A percentile compares a stretch with the other conserved stretches of the same genome.
These are phyloP conservation scores for Pseudonitzschia multiseries DNA, from an alignment of 108 stramenopile genomes.

Conservation along the genomic window DNA sequence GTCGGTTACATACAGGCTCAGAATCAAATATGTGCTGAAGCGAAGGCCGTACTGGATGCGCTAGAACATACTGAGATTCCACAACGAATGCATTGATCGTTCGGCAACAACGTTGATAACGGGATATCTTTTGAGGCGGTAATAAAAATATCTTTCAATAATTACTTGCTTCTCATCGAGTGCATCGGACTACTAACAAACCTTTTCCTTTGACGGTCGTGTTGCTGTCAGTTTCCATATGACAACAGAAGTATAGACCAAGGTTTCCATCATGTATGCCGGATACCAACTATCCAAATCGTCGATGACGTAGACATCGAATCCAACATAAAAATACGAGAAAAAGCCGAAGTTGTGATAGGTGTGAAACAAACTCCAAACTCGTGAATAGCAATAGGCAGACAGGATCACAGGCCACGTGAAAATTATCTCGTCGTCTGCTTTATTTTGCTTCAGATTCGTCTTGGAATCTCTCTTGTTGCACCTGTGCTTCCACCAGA, in stretches of 20 bases:
- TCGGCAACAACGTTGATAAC: neutral
- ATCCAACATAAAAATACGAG: constrained; percentile 45
- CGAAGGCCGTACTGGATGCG: neutral
- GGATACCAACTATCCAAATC: constrained; percentile 41
- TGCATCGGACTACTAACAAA: neutral
- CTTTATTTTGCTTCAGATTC: neutral
- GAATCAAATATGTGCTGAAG: neutral
- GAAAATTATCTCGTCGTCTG: constrained; percentile 3
- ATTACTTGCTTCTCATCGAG: too few relatives aligned
- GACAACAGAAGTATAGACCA: constrained; percentile 27
- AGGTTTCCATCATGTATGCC: constrained; percentile 51
- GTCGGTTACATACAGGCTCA: neutral
- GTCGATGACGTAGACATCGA: constrained; percentile 54
- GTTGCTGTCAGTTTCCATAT: constrained; percentile 24
- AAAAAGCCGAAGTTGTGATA: constrained; percentile 40
- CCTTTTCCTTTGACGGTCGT: neutral
- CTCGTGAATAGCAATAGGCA: constrained; percentile 38
- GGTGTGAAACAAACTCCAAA: constrained; percentile 51
- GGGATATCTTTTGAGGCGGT: too few relatives aligned
- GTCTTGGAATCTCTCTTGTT: constrained; percentile 6
- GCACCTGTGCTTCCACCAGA: constrained; percentile 35
- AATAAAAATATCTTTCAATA: too few relatives aligned
- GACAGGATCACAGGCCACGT: constrained; percentile 47
- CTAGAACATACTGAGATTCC: neutral
- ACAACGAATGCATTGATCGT: too few relatives aligned